phyloP scores from a whole-genome alignment of 257 asterid species.

The Solanum rostratum region DNA sequence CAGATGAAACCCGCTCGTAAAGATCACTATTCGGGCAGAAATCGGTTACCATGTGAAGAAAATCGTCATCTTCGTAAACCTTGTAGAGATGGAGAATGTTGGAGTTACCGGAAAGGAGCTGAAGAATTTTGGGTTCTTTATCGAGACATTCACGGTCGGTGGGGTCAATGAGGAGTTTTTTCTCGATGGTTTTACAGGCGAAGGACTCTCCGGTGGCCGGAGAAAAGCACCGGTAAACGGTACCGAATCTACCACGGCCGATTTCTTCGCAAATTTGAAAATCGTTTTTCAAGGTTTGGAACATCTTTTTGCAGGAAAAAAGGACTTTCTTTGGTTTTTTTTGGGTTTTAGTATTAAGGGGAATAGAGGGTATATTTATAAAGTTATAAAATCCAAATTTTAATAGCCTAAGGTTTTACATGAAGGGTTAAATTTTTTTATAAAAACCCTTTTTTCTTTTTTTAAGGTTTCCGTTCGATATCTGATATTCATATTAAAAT shows the following conservation, averaged over 20 bases:
- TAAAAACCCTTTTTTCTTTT: too few species aligned
- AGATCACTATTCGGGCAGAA: slow-evolving; percentile 47
- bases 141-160: slow-evolving; percentile 53
- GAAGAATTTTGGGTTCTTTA: slow-evolving; percentile 42
- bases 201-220: slow-evolving; percentile 8
- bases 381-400: background rate
- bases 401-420: background rate
- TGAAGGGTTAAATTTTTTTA: background rate
- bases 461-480: too few species aligned
- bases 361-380: background rate
- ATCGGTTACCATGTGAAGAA: slow-evolving; percentile 52
- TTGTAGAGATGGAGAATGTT: slow-evolving; percentile 31
- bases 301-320: slow-evolving; percentile 1
- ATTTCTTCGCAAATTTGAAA: slow-evolving; percentile 54
- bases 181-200: slow-evolving; percentile 49
- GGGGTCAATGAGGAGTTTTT: slow-evolving; percentile 33
- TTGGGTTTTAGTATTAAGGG: background rate
- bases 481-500: too few species aligned
- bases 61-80: slow-evolving; percentile 49
- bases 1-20: slow-evolving; percentile 38
- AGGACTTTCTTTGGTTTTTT: background rate
- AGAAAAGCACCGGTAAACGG: slow-evolving; percentile 47
- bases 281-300: slow-evolving; percentile 26
- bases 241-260: slow-evolving; percentile 68
- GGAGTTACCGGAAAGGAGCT: slow-evolving; percentile 34